Conservation (phyloP, 2,329 filamentous ascomycete species). For the Fusarium virguliforme region DNA sequence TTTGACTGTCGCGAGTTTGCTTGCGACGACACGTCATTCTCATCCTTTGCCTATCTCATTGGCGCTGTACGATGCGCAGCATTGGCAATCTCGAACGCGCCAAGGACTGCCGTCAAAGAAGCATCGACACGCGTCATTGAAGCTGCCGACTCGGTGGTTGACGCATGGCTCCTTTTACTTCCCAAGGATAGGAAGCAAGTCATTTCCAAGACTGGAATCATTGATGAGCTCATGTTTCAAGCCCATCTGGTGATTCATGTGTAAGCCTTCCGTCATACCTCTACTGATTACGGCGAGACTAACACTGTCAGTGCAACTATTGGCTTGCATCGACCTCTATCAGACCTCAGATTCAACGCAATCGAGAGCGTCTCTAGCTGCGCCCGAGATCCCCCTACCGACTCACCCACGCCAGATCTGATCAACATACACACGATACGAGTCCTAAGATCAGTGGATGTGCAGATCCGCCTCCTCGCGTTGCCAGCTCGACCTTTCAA, state of each 20-base stretch:
- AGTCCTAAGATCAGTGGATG: conserved; percentile 36
- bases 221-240: conserved; percentile 44
- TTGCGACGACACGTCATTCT: conserved; percentile 18
- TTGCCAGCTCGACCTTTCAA: conserved; percentile 29
- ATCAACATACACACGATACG: conserved; percentile 39
- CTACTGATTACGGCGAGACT: not conserved
- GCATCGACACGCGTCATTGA: conserved; percentile 32
- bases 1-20: conserved; percentile 40
- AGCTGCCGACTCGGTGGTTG: conserved; percentile 34
- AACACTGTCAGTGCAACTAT: conserved; percentile 31
- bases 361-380: conserved; percentile 38
- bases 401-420: conserved; percentile 23
- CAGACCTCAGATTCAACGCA: conserved; percentile 37
- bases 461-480: conserved; percentile 34
- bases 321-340: conserved; percentile 36
- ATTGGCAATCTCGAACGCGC: conserved; percentile 25
- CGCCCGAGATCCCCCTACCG: conserved; percentile 28
- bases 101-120: conserved; percentile 24
- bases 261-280: conserved; percentile 1
- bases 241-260: conserved; percentile 40
- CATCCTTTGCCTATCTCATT: conserved; percentile 41
- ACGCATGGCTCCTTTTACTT: conserved; percentile 33
- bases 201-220: conserved; percentile 13
- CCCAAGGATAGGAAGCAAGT: conserved; percentile 27
- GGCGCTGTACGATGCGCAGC: conserved; percentile 26